Conservation (phyloP, 805 yeast genomes). For the Saccharomycopsis babjevae region DNA sequence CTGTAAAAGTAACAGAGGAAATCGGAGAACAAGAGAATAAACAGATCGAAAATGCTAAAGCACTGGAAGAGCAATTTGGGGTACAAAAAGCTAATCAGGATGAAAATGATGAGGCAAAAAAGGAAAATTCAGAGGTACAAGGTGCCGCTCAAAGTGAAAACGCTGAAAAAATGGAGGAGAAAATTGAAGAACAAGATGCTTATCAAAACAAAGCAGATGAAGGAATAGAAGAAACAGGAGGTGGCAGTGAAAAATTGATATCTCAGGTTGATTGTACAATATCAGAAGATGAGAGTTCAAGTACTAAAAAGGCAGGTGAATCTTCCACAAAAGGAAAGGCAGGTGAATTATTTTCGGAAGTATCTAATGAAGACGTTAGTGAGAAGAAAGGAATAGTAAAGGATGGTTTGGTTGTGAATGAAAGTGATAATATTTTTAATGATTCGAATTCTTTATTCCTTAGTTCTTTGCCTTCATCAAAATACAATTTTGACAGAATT, state of each 20-base stretch:
- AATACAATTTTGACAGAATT: constrained; percentile 28
- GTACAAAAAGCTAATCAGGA: background rate
- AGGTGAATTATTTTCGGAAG: background rate
- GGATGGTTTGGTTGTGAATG: background rate
- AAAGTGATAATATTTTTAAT: background rate
- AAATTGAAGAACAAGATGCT: background rate
- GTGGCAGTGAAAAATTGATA: too few relatives aligned
- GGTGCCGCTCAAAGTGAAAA: background rate
- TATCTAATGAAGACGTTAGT: too few relatives aligned
- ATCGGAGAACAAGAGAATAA: background rate
- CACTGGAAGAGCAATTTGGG: background rate
- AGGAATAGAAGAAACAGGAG: too few relatives aligned
- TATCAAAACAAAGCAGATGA: too few relatives aligned
- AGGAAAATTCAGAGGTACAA: background rate
- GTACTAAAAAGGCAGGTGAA: too few relatives aligned
- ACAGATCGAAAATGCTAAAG: background rate
- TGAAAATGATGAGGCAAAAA: background rate
- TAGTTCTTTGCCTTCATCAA: background rate
- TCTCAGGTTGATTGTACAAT: too few relatives aligned
- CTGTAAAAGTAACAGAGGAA: background rate
- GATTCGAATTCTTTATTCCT: background rate
- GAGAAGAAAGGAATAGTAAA: background rate
- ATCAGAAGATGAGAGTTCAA: too few relatives aligned
- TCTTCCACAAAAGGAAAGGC: background rate
- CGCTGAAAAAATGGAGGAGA: background rate